Conservation (phyloP, 2,329 filamentous ascomycete species). For the Nothomitra cinnamomea region DNA sequence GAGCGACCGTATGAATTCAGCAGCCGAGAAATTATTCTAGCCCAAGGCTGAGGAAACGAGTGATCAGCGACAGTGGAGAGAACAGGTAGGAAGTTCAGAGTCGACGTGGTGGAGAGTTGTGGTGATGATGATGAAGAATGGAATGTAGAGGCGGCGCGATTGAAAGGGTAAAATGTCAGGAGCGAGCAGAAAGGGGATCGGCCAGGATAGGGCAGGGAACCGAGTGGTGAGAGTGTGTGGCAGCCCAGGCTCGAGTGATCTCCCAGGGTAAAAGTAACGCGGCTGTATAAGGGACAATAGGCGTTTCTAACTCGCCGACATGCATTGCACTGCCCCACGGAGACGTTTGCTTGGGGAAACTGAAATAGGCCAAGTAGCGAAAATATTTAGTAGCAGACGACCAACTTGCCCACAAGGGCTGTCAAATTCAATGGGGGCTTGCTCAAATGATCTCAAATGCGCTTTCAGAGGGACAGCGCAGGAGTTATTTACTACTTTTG, state of each 20-base stretch:
- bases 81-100: neutral
- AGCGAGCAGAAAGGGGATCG: neutral
- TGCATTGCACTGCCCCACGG: neutral
- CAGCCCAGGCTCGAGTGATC: neutral
- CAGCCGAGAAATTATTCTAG: neutral
- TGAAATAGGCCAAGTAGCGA: neutral
- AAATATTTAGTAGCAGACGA: too few species aligned
- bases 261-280: neutral
- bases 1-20: slow-evolving; percentile 1
- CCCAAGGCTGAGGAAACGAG: neutral
- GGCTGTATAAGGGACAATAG: neutral
- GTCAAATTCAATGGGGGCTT: too few species aligned
- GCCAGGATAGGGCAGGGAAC: neutral
- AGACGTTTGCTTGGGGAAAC: neutral
- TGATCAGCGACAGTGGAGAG: neutral
- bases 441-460: too few species aligned
- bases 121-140: neutral
- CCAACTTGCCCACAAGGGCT: too few species aligned
- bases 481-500: too few species aligned
- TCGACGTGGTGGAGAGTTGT: neutral
- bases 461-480: too few species aligned
- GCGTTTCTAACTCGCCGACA: neutral
- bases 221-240: neutral
- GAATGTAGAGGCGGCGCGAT: neutral
- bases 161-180: neutral